A percentile compares a stretch with the other conserved stretches of the same genome.
Conservation (phyloP, 78 protist genomes). For the Capsaspora owczarzaki region DNA sequence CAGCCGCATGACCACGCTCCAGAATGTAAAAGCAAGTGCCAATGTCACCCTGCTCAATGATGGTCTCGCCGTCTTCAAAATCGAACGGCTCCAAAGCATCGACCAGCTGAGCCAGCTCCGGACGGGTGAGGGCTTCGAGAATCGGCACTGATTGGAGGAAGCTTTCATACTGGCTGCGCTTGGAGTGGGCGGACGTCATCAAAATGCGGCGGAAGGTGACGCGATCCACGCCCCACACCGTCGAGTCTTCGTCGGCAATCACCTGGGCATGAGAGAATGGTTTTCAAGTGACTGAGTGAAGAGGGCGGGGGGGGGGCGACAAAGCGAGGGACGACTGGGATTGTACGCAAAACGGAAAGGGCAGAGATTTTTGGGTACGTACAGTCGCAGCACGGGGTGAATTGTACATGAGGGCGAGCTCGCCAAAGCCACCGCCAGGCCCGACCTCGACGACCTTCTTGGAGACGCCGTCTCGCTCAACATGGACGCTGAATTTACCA, state of each 20-base stretch:
- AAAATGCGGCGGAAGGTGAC: conserved; percentile 60
- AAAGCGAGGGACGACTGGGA: too few species aligned
- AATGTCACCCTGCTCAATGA: conserved; percentile 57
- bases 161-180: conserved; percentile 68
- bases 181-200: conserved; percentile 52
- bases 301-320: too few species aligned
- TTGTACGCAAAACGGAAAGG: too few species aligned
- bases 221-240: conserved; percentile 36
- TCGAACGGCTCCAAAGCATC: conserved; percentile 58
- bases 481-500: conserved; percentile 49
- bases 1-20: conserved; percentile 48
- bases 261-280: too few species aligned
- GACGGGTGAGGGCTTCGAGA: conserved; percentile 13
- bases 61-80: conserved; percentile 46
- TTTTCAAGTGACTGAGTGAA: too few species aligned
- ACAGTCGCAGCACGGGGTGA: conserved; percentile 82
- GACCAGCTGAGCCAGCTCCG: conserved; percentile 56
- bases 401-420: conserved; percentile 74
- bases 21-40: conserved; percentile 65
- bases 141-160: conserved; percentile 47
- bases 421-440: conserved; percentile 74
- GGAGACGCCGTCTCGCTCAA: neutral
- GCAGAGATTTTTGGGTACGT: too few species aligned
- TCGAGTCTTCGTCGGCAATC: too few species aligned
- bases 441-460: conserved; percentile 10